These are phyloP conservation scores for Nadsonia starkeyi-henricii DNA, from an alignment of 1,139 yeast genomes.

Conservation along the genomic window DNA sequence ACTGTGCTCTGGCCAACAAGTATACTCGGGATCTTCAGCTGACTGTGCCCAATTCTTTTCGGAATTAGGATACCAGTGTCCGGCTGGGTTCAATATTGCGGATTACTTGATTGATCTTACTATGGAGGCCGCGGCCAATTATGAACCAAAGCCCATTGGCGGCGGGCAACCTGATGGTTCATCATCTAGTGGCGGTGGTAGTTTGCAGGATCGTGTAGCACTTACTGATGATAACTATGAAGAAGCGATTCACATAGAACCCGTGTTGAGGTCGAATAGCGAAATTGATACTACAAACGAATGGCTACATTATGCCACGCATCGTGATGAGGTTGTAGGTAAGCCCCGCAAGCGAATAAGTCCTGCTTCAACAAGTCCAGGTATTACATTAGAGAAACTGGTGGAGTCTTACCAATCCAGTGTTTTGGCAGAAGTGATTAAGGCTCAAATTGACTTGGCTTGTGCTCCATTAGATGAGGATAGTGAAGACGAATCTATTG, in stretches of 20 bases:
- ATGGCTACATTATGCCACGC: conserved; percentile 86
- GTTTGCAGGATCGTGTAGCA: background rate
- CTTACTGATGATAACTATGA: conserved; percentile 6
- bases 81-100: conserved; percentile 82
- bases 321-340: conserved; percentile 46
- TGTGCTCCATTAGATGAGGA: conserved; percentile 4
- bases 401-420: conserved; percentile 32
- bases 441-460: conserved; percentile 30
- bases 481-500: conserved; percentile 21
- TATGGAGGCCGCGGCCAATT: conserved; percentile 35
- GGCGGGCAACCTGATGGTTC: background rate
- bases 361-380: conserved; percentile 1
- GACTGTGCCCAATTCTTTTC: conserved; percentile 60
- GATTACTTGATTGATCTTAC: conserved; percentile 87
- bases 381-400: conserved; percentile 16
- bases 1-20: conserved; percentile 71
- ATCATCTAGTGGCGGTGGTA: conserved; percentile 10
- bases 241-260: conserved; percentile 3
- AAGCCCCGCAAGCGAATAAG: conserved; percentile 11
- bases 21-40: conserved; percentile 54
- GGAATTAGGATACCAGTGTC: conserved; percentile 68
- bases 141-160: background rate
- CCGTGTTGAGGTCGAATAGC: conserved; percentile 7
- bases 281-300: conserved; percentile 45
- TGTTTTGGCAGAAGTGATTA: conserved; percentile 37